Base-by-base conservation (phyloP, 306 rosid genomes). In the Coriaria nepalensis region DNA sequence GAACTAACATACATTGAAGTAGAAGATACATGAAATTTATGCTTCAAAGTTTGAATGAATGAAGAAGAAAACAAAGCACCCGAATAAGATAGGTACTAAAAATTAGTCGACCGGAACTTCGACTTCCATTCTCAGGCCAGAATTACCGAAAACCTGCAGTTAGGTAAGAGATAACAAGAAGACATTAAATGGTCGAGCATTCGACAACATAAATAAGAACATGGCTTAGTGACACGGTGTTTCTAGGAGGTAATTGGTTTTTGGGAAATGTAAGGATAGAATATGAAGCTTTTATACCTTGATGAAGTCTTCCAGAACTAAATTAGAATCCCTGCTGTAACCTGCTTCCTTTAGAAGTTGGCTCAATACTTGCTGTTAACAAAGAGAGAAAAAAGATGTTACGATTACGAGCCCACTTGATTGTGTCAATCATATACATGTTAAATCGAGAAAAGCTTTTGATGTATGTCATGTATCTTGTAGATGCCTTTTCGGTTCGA, bases 311-410 rank as follows among this genome's bases (percentile, higher is more conserved):
- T 73, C 79, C 62, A 79, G 60, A 49, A 71, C 65, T 55, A 90
- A 75, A 68, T 54, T 68, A 41, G 84, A 75, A 40, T 67, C 84
- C 68, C 71, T 73, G 29, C 77, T 46, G 79, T 75, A 84, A 46
- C 95, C 97, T n/a, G 87, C 82, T 71, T 90, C 97, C 50, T 57
- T 55, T 33, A 84, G 69, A 62, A 90, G 79, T 57, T 68, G 78
- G 56, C 59, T 61, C 64, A 90, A 70, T 20, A 73, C 85, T 70
- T 72, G 61, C 97, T 81, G 79, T 59, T 64, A 58, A 59, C 45
- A 45, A 45, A 52, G 57, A 75, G 35, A 62, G 43, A 47, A 8
- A 50, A 48, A 40, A 54, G 11, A 38, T 39, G 49, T 39, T 36
- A 50, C 9, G 53, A 36, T 32, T 41, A 13, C 10, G 8, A 45